A percentile compares a stretch with the other conserved stretches of the same genome.
phyloP scores from a whole-genome alignment of 2,329 filamentous ascomycete species.

The Diaporthe sp. region DNA sequence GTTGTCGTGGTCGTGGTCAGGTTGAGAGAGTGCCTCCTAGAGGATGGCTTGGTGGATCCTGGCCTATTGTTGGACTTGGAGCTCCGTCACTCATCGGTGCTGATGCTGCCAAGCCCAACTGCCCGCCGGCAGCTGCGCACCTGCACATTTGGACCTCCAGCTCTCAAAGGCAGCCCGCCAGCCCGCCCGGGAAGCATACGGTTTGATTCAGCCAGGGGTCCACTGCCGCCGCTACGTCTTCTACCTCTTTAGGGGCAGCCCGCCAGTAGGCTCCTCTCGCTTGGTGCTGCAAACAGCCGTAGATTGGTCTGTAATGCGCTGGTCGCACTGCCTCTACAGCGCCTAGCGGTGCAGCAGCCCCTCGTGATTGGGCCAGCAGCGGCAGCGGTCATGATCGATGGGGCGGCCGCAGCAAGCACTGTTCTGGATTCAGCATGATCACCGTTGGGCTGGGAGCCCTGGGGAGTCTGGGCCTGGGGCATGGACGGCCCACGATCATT shows the following conservation, averaged over 20 bases:
- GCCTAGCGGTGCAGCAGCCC: neutral
- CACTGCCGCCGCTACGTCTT: neutral
- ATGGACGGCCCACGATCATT: slow-evolving; percentile 24
- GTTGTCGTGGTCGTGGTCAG: slow-evolving; percentile 28
- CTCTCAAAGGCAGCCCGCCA: neutral
- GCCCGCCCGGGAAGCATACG: neutral
- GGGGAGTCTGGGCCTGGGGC: slow-evolving; percentile 19
- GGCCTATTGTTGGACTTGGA: slow-evolving; percentile 33
- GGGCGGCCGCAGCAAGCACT: slow-evolving; percentile 23
- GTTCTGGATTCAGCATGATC: slow-evolving; percentile 32
- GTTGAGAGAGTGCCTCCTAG: slow-evolving; percentile 12
- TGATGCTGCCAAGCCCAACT: slow-evolving; percentile 33
- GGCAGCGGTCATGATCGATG: slow-evolving; percentile 16
- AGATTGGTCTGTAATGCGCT: slow-evolving; percentile 22
- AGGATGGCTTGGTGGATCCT: slow-evolving; percentile 35
- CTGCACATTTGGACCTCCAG: slow-evolving; percentile 4
- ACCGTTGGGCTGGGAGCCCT: slow-evolving; percentile 16
- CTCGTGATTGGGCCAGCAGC: slow-evolving; percentile 21
- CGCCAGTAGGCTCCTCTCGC: slow-evolving; percentile 13
- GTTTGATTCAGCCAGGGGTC: slow-evolving; percentile 7
- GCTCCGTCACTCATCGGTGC: slow-evolving; percentile 34
- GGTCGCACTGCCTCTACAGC: slow-evolving; percentile 30
- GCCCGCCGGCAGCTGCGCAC: slow-evolving; percentile 18
- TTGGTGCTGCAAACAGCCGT: slow-evolving; percentile 30
- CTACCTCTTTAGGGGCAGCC: neutral